Evolutionary conservation across 2,329 filamentous ascomycete genomes (phyloP), one percentile per base, ranked within the genome.

Genomic region (Cyphellophora attinorum): DNA sequence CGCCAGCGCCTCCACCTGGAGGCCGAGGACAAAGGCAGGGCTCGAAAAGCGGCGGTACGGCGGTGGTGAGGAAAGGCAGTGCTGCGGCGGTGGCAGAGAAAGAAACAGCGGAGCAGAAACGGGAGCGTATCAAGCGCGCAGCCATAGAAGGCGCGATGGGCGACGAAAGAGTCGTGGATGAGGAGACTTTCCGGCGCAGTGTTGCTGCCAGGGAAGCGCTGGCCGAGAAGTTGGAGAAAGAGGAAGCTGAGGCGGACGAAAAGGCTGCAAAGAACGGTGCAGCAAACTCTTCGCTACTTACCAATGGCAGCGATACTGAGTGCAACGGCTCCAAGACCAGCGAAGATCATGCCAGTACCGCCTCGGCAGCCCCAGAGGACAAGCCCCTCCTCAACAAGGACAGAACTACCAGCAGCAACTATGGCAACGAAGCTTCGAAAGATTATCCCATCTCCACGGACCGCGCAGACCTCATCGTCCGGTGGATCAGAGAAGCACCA

Each of bases 391-490:
- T n/a, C n/a, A 76, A 48, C 61, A 67, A 74, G 37, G 77, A 81
- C 34, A 11, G 5, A 14, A 11, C 6, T 19, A 12, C 14, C 15
- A 33, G 3, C 31, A 23, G 5, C 19, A 19, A 21, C 5, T 74
- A 79, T 40, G 72, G 70, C 1, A n/a, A n/a, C n/a, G n/a, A n/a
- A n/a, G n/a, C n/a, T n/a, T n/a, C n/a, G n/a, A 75, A 74, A 48
- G 79, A 85, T 44, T 82, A 81, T 52, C 74, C 75, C 2, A 76
- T 84, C 43, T 67, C 71, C 12, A 83, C 80, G 2, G 78, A 82
- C 43, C 69, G 83, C 14, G 81, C 82, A 1, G 68, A 75, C 31
- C 71, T 73, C 12, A 74, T 89, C 38, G 72, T 76, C 1, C 61
- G 72, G 27, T 91, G 84, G 83, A 71, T 89, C 14, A 59, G 60